These are phyloP conservation scores for Nakazawaea peltata DNA, from an alignment of 805 yeast species.

Conservation along the genomic window DNA sequence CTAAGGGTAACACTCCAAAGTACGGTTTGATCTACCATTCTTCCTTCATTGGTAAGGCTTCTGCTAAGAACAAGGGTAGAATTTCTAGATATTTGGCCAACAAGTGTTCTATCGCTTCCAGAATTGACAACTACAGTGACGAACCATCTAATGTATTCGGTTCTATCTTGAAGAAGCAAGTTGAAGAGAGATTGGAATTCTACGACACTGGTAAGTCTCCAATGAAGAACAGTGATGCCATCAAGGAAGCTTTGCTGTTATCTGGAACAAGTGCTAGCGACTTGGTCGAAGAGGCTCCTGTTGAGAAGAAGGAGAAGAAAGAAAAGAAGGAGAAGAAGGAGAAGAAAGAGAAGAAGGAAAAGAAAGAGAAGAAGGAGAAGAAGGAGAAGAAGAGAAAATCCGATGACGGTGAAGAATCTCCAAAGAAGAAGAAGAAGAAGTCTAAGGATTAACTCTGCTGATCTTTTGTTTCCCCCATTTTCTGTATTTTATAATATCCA, in stretches of 20 bases:
- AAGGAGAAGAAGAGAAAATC: slow-evolving; percentile 28
- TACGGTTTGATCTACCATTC: slow-evolving; percentile 95
- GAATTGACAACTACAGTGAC: slow-evolving; percentile 96
- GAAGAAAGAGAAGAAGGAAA: slow-evolving; percentile 39
- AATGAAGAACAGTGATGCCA: slow-evolving; percentile 92
- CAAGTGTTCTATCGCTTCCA: slow-evolving; percentile 97
- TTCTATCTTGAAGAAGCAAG: slow-evolving; percentile 86
- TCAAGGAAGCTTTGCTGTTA: slow-evolving; percentile 80
- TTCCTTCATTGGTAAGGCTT: slow-evolving; percentile 87
- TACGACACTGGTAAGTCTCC: slow-evolving; percentile 96
- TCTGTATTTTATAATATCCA: too few species aligned
- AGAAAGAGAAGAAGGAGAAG: slow-evolving; percentile 40
- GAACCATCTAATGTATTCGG: slow-evolving; percentile 90
- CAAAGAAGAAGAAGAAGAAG: slow-evolving; percentile 20
- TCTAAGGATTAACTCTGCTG: background rate
- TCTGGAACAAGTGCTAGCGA: slow-evolving; percentile 28
- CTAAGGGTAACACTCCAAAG: slow-evolving; percentile 95
- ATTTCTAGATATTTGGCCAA: slow-evolving; percentile 97
- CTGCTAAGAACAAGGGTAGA: slow-evolving; percentile 97
- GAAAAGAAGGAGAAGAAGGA: slow-evolving; percentile 33
- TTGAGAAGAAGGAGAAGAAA: slow-evolving; percentile 24
- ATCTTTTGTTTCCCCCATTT: background rate
- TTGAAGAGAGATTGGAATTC: slow-evolving; percentile 93
- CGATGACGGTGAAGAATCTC: slow-evolving; percentile 23
- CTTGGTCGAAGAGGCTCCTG: slow-evolving; percentile 20